Evolutionary conservation across 2,329 filamentous ascomycete species (phyloP).

Genomic region (Penicillium sp.): DNA sequence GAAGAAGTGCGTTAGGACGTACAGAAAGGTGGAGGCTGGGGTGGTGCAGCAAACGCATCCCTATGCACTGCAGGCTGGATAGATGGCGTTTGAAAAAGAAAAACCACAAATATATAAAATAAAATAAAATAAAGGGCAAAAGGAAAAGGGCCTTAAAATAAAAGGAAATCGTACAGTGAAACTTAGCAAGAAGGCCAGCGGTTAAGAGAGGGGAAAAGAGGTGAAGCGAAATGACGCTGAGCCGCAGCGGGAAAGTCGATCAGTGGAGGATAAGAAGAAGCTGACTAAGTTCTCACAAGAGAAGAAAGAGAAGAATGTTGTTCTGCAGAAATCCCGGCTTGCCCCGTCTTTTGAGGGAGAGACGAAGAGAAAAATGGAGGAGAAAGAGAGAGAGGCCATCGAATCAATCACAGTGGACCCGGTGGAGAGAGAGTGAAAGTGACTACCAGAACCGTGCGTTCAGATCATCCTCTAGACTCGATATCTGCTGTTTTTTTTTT

Average conservation of each 20-base stretch:
- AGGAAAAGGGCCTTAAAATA: slow-evolving; percentile 6
- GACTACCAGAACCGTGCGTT: slow-evolving; percentile 8
- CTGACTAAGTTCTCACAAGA: slow-evolving; percentile 21
- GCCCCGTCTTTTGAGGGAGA: slow-evolving; percentile 21
- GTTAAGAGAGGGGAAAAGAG: slow-evolving; percentile 8
- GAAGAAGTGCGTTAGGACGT: slow-evolving; percentile 5
- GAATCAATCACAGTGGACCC: slow-evolving; percentile 11
- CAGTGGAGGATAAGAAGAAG: slow-evolving; percentile 16
- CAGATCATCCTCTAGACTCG: slow-evolving; percentile 11
- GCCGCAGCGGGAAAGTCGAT: slow-evolving; percentile 23
- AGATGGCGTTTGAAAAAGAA: slow-evolving; percentile 13
- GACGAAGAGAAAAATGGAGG: slow-evolving; percentile 13
- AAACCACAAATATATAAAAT: slow-evolving; percentile 2
- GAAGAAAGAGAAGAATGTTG: slow-evolving; percentile 12
- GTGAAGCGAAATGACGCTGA: slow-evolving; percentile 18
- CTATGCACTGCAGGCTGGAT: slow-evolving; percentile 16
- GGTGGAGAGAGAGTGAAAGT: not conserved
- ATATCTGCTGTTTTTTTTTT: not conserved
- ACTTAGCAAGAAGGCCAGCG: not conserved
- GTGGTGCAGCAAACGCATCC: slow-evolving; percentile 23
- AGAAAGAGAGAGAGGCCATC: slow-evolving; percentile 20
- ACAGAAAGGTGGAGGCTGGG: slow-evolving; percentile 18
- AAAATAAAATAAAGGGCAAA: slow-evolving; percentile 12
- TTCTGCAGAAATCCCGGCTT: slow-evolving; percentile 12
- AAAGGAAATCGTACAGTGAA: slow-evolving; percentile 5